Conservation (phyloP, 176 grass and related monocot genomes). For the Miscanthus lutarioriparius region DNA sequence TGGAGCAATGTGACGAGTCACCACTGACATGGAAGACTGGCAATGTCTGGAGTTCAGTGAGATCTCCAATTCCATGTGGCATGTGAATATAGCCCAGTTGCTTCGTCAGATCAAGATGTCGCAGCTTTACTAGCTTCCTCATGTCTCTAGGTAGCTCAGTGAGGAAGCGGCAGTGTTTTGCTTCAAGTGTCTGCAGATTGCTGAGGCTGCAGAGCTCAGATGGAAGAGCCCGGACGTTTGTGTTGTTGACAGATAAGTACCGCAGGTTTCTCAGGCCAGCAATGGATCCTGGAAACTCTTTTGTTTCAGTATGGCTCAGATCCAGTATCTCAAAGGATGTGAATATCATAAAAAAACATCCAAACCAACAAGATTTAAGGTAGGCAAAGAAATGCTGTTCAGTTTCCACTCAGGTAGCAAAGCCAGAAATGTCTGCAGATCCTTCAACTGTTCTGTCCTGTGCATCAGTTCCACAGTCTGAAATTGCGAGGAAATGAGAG, state of each 20-base stretch:
- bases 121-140: conserved; percentile 2
- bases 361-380: conserved; percentile 14
- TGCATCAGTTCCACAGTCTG: conserved; percentile 10
- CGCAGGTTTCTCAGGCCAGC: conserved; percentile 23
- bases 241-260: conserved; percentile 44
- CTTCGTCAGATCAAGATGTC: conserved; percentile 29
- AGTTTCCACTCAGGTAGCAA: conserved; percentile 10
- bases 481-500: conserved; percentile 9
- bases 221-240: conserved; percentile 40
- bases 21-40: conserved; percentile 18
- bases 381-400: not conserved
- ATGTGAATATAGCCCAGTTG: conserved; percentile 13
- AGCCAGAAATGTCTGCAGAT: conserved; percentile 16
- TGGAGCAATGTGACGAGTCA: not conserved
- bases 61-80: conserved; percentile 24
- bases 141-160: conserved; percentile 29
- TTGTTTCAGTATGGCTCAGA: conserved; percentile 26
- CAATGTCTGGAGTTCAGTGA: conserved; percentile 36
- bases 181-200: conserved; percentile 42
- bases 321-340: conserved; percentile 29
- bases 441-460: not conserved
- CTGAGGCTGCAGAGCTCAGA: conserved; percentile 27
- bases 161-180: conserved; percentile 11
- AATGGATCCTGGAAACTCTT: conserved; percentile 37
- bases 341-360: conserved; percentile 35